phyloP scores from a whole-genome alignment of 805 yeast species.

The Diddensiella santjacobensis region DNA sequence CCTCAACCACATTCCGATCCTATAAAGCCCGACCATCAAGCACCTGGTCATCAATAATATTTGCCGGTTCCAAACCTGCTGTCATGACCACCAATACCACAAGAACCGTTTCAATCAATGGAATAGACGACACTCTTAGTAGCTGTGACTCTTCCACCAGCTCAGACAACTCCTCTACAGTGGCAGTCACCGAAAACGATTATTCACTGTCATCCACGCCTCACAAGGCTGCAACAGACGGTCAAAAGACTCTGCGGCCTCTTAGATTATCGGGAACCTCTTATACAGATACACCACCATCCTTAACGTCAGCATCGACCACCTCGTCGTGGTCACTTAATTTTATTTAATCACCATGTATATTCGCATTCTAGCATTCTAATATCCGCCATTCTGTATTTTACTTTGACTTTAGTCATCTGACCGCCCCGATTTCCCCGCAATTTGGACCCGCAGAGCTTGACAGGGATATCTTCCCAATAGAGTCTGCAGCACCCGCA shows the following conservation, averaged over 20 bases:
- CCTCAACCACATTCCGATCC: neutral
- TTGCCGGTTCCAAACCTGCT: slow-evolving; percentile 3
- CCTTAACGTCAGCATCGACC: slow-evolving; percentile 1
- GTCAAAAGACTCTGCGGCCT: slow-evolving; percentile 23
- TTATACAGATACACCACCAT: neutral
- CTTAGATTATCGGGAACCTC: slow-evolving; percentile 9
- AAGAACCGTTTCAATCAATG: neutral
- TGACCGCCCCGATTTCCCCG: no score
- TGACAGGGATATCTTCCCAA: no score
- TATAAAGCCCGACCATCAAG: slow-evolving; percentile 8
- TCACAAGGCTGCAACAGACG: slow-evolving; percentile 5
- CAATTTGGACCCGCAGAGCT: no score
- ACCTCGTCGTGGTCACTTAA: slow-evolving; percentile 8
- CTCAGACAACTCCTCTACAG: neutral
- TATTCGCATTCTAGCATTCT: no score
- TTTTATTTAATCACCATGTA: neutral
- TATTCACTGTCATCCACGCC: neutral
- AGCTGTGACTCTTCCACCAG: neutral
- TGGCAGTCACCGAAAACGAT: neutral
- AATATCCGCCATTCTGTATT: no score
- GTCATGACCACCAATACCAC: neutral
- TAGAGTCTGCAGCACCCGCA: no score
- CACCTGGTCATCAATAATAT: slow-evolving; percentile 15
- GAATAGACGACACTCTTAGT: neutral
- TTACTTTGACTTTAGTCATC: no score